Conservation (phyloP, 2,329 filamentous ascomycete species). For the Calonectria hawksworthii region DNA sequence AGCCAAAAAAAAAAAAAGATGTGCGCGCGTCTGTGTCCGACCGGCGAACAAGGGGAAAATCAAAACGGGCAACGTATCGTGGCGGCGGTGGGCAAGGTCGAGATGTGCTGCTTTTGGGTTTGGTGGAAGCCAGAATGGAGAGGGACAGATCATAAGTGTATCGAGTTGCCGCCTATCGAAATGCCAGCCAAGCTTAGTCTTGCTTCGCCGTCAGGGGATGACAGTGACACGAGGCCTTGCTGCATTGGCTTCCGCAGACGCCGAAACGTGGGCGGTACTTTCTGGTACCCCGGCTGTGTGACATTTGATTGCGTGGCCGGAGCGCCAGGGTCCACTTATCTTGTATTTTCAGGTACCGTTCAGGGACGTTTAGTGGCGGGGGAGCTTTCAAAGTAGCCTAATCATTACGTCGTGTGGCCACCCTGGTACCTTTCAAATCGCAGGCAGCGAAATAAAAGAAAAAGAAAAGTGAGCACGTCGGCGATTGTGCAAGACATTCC, state of each 20-base stretch:
- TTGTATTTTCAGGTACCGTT: constrained; percentile 19
- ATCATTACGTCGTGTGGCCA: constrained; percentile 4
- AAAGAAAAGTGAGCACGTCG: neutral
- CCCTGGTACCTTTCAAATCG: neutral
- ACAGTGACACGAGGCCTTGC: constrained; percentile 13
- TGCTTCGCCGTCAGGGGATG: constrained; percentile 3
- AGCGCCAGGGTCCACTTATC: neutral
- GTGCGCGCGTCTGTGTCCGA: constrained; percentile 36
- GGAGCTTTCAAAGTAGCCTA: constrained; percentile 18
- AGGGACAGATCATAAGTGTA: constrained; percentile 18
- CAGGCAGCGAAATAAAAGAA: constrained; percentile 7
- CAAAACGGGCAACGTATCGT: neutral
- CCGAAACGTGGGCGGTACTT: constrained; percentile 13
- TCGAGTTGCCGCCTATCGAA: constrained; percentile 5
- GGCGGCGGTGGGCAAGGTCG: neutral
- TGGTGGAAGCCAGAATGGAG: constrained; percentile 30
- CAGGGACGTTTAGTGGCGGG: neutral
- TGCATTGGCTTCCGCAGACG: constrained; percentile 19
- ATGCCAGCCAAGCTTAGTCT: constrained; percentile 21
- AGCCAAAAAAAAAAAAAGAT: neutral
- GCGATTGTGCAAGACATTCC: neutral
- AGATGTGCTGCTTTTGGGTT: constrained; percentile 19
- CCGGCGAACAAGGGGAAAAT: constrained; percentile 33
- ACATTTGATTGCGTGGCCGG: neutral
- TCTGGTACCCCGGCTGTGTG: neutral